Evolutionary conservation across 1,284 basidiomycete species (phyloP).

Genomic region (Ceratobasidium sp.): DNA sequence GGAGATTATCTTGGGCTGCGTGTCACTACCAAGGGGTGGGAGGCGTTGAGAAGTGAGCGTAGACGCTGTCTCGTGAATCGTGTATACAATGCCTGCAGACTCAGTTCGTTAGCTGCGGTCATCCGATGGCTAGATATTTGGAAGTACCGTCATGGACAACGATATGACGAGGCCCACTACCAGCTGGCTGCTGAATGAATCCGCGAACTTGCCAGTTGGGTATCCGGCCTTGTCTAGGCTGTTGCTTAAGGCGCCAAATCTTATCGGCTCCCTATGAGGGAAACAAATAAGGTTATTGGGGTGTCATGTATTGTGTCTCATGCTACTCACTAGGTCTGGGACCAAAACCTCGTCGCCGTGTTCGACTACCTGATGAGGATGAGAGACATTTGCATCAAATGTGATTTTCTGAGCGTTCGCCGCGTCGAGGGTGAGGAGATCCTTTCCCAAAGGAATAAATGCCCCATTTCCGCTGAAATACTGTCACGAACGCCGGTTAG

Average conservation of each 20-base stretch:
- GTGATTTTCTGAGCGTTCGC: constrained; percentile 19
- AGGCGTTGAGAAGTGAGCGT: constrained; percentile 75
- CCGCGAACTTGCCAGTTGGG: constrained; percentile 69
- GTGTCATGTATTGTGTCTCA: not conserved
- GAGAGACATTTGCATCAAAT: constrained; percentile 31
- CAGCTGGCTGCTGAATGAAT: constrained; percentile 71
- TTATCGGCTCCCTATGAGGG: constrained; percentile 49
- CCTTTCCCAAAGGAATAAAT: constrained; percentile 31
- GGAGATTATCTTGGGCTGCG: constrained; percentile 58
- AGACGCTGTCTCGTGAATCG: constrained; percentile 74
- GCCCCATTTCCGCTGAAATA: constrained; percentile 37
- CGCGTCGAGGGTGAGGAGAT: constrained; percentile 23
- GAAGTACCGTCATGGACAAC: constrained; percentile 62
- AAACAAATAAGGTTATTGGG: not conserved
- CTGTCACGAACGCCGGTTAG: not conserved
- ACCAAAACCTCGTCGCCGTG: constrained; percentile 33
- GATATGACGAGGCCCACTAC: constrained; percentile 76
- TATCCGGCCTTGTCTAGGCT: constrained; percentile 53
- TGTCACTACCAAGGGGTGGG: constrained; percentile 57
- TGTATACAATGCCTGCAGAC: constrained; percentile 64
- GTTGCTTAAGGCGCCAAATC: constrained; percentile 53
- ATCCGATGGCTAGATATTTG: constrained; percentile 10
- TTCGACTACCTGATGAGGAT: constrained; percentile 42
- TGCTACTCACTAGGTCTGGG: constrained; percentile 41
- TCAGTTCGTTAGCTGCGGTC: constrained; percentile 46